phyloP scores from a whole-genome alignment of 2,329 filamentous ascomycete species.

The Elsinoe arachidis region DNA sequence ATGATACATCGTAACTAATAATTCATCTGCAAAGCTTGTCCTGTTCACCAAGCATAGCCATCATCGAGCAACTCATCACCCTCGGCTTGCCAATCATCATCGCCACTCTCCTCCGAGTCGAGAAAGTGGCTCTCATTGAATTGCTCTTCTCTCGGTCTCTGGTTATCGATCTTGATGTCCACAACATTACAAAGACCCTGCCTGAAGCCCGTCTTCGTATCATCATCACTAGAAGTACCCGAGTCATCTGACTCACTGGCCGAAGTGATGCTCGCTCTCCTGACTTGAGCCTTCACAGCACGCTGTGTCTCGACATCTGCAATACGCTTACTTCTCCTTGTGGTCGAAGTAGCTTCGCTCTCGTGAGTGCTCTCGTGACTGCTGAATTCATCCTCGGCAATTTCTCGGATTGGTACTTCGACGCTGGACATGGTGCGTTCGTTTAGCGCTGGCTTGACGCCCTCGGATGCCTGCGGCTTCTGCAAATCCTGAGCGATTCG shows the following conservation, averaged over 20 bases:
- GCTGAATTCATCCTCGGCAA: conserved; percentile 1
- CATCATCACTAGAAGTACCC: conserved; percentile 29
- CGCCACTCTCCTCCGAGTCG: conserved; percentile 50
- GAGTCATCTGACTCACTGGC: conserved; percentile 18
- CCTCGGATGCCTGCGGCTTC: background rate
- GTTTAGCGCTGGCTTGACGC: background rate
- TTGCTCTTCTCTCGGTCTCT: conserved; percentile 59
- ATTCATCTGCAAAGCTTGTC: background rate
- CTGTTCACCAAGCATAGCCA: conserved; percentile 30
- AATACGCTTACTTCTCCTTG: conserved; percentile 24
- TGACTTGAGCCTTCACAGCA: conserved; percentile 17
- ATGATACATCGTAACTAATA: conserved; percentile 3
- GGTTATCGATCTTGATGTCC: conserved; percentile 65
- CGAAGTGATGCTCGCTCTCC: conserved; percentile 6
- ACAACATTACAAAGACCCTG: conserved; percentile 66
- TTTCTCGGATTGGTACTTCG: background rate
- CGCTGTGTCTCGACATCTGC: conserved; percentile 19
- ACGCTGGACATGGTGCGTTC: background rate
- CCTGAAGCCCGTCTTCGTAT: conserved; percentile 35
- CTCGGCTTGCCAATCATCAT: conserved; percentile 51
- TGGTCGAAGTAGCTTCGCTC: background rate
- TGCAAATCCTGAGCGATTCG: conserved; percentile 30
- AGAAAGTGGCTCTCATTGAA: conserved; percentile 66
- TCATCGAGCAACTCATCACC: conserved; percentile 40
- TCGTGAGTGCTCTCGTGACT: background rate